A percentile compares a stretch with the other conserved stretches of the same genome.
Evolutionary conservation across 2,329 filamentous ascomycete genomes (phyloP).

Genomic region (Ciborinia camelliae): DNA sequence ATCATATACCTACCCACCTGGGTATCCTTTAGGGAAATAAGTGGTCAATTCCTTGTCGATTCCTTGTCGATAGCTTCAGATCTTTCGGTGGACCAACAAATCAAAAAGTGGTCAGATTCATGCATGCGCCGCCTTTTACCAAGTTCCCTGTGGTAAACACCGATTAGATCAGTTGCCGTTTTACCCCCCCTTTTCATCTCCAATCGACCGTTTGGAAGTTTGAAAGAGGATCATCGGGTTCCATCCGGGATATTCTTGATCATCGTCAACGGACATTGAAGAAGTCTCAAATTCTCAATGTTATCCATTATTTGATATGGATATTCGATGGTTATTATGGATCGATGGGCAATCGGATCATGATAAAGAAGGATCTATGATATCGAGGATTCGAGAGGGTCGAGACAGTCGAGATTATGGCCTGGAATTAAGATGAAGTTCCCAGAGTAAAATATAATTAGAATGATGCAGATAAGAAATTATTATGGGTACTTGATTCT

Average conservation of each 20-base stretch:
- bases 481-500: neutral
- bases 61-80: neutral
- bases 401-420: neutral
- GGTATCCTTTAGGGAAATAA: neutral
- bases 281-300: neutral
- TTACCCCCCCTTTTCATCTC: constrained; percentile 17
- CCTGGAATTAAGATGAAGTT: neutral
- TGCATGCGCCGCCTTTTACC: constrained; percentile 15
- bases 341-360: neutral
- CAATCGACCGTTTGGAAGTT: neutral
- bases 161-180: constrained; percentile 14
- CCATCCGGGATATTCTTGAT: neutral
- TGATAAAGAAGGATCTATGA: neutral
- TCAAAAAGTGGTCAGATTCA: constrained; percentile 10
- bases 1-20: no score
- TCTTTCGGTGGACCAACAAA: neutral
- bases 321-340: neutral
- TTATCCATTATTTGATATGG: neutral
- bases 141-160: neutral
- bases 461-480: constrained; percentile 4
- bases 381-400: neutral
- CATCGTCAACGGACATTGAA: neutral
- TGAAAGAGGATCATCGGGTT: constrained; percentile 5
- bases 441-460: neutral
- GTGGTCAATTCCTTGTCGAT: neutral